Conservation (phyloP, 2,329 filamentous ascomycete genomes). For the Pezizomycotina sp. region DNA sequence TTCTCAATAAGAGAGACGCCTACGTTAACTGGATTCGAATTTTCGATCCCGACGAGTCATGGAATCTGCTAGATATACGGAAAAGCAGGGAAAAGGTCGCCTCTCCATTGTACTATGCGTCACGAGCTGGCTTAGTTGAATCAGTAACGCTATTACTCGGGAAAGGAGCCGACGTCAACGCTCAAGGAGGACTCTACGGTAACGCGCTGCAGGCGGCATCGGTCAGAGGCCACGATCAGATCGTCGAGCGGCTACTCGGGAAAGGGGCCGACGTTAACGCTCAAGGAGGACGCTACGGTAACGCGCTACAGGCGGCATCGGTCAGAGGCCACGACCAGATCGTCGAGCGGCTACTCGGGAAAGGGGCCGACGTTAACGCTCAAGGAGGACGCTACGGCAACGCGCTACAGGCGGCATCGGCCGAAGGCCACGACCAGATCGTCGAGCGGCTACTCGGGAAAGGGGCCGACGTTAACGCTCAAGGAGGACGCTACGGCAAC, state of each 20-base stretch:
- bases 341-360: constrained; percentile 15
- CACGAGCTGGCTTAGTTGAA: constrained; percentile 7
- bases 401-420: constrained; percentile 13
- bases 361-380: constrained; percentile 16
- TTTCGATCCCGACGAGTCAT: not conserved
- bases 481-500: constrained; percentile 10
- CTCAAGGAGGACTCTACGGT: constrained; percentile 5
- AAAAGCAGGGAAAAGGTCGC: not conserved
- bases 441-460: constrained; percentile 15
- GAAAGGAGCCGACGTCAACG: constrained; percentile 12
- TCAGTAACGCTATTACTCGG: constrained; percentile 8
- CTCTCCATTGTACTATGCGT: constrained; percentile 6
- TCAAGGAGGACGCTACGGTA: constrained; percentile 10
- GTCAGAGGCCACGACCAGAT: constrained; percentile 13
- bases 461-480: constrained; percentile 15
- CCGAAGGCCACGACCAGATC: constrained; percentile 12
- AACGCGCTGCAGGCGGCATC: constrained; percentile 17
- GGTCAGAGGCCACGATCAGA: constrained; percentile 12
- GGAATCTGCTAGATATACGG: not conserved
- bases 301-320: constrained; percentile 13
- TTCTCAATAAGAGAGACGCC: not conserved
- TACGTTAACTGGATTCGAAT: constrained; percentile 7
- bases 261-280: constrained; percentile 16
- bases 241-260: constrained; percentile 15
- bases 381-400: constrained; percentile 10